Conservation (phyloP, 495 filamentous ascomycete genomes). For the Chlorociboria aeruginascens region DNA sequence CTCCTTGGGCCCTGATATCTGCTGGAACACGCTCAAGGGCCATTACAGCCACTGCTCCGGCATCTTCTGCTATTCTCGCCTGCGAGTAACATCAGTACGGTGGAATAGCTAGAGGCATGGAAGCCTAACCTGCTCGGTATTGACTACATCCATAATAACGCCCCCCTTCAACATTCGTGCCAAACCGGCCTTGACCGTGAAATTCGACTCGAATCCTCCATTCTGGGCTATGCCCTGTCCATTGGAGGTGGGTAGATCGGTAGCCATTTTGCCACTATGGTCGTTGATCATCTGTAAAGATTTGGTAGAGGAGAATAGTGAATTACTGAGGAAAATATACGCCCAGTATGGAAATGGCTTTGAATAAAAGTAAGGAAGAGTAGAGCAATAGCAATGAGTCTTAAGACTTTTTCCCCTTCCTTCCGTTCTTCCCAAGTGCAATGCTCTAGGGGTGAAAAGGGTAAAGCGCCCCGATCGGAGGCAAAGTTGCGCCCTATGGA, state of each 20-base stretch:
- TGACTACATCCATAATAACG: conserved; percentile 98
- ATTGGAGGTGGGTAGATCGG: conserved; percentile 14
- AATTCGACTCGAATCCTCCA: conserved; percentile 7
- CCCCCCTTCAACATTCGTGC: conserved; percentile 97
- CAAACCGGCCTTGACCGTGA: conserved; percentile 65
- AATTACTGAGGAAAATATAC: neutral
- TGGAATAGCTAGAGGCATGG: neutral
- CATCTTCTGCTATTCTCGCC: conserved; percentile 94
- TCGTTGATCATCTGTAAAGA: conserved; percentile 13
- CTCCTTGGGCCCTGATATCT: conserved; percentile 85
- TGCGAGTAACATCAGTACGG: conserved; percentile 14
- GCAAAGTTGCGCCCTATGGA: too few relatives aligned
- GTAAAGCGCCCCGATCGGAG: too few relatives aligned
- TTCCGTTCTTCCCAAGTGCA: too few relatives aligned
- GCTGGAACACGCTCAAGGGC: conserved; percentile 95
- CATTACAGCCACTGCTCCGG: conserved; percentile 94
- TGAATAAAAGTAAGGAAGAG: neutral
- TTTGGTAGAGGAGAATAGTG: neutral
- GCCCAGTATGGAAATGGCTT: neutral
- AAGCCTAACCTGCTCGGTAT: conserved; percentile 65
- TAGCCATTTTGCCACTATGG: conserved; percentile 14
- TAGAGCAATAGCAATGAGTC: neutral
- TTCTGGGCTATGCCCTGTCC: conserved; percentile 4
- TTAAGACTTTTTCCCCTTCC: neutral
- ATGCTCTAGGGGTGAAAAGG: too few relatives aligned